These are phyloP conservation scores for Aspergillus quadricinctus DNA, from an alignment of 2,329 filamentous ascomycete species.

Conservation along the genomic window DNA sequence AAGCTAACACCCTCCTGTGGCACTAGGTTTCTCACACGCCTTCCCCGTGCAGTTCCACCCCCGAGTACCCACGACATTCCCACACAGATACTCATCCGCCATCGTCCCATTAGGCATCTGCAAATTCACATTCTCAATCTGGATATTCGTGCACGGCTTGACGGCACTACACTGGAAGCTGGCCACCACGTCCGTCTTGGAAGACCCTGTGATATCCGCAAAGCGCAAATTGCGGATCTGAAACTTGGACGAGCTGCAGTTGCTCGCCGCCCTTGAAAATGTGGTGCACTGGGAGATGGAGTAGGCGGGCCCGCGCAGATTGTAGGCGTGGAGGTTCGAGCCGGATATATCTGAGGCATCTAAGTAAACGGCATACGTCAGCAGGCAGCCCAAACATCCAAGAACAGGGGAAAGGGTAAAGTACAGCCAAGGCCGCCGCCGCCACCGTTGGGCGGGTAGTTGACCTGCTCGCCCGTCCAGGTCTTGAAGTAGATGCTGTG, in stretches of 20 bases:
- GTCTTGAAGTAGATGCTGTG: conserved; percentile 54
- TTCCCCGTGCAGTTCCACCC: conserved; percentile 25
- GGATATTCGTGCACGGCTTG: conserved; percentile 23
- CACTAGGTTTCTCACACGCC: conserved; percentile 23
- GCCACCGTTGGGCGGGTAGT: conserved; percentile 55
- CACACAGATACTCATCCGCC: conserved; percentile 21
- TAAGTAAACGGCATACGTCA: neutral
- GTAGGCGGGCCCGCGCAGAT: conserved; percentile 28
- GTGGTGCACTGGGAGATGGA: conserved; percentile 40
- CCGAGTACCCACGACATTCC: conserved; percentile 16
- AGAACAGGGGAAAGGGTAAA: neutral
- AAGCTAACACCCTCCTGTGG: conserved; percentile 26
- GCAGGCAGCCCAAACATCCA: too few relatives aligned
- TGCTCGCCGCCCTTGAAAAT: conserved; percentile 30
- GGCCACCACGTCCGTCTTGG: conserved; percentile 14
- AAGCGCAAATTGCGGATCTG: conserved; percentile 33
- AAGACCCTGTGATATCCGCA: conserved; percentile 15
- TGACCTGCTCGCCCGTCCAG: conserved; percentile 51
- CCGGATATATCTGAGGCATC: conserved; percentile 34
- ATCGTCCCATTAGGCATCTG: conserved; percentile 14
- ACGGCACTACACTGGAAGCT: conserved; percentile 31
- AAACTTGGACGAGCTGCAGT: conserved; percentile 40
- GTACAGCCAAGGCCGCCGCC: conserved; percentile 53
- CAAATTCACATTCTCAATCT: conserved; percentile 16
- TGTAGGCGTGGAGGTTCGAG: conserved; percentile 29